These are phyloP conservation scores for Prasinococcaceae sp. DNA, from an alignment of 139 green algal genomes.

Conservation along the genomic window DNA sequence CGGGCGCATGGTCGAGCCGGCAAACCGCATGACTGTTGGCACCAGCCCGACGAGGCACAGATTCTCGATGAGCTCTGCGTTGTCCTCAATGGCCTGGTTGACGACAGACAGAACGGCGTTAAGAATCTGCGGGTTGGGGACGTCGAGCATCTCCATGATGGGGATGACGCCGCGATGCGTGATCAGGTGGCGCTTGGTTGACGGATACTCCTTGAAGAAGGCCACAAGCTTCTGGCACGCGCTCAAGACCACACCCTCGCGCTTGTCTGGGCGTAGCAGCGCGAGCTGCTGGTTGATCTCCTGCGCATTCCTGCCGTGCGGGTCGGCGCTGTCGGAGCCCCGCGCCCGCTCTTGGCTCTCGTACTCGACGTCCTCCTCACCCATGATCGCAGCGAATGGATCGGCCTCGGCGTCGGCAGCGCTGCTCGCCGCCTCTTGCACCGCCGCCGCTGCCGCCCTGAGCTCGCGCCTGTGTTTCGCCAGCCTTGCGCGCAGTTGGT, in stretches of 20 bases:
- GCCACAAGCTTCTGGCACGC: conserved; percentile 14
- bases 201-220: conserved; percentile 5
- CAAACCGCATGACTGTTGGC: conserved; percentile 34
- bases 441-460: no score
- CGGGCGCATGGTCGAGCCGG: background rate
- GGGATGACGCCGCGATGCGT: conserved; percentile 1
- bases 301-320: no score
- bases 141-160: conserved; percentile 15
- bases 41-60: conserved; percentile 57
- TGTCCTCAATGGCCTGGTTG: conserved; percentile 24
- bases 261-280: conserved; percentile 12
- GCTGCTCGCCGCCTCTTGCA: no score
- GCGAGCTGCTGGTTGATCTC: background rate
- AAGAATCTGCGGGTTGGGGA: conserved; percentile 19
- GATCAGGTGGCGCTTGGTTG: conserved; percentile 5
- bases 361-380: no score
- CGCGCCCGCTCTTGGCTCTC: no score
- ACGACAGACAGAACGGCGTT: conserved; percentile 43
- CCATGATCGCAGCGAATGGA: no score
- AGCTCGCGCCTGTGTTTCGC: no score
- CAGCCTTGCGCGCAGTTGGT: no score
- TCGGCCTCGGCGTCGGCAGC: no score
- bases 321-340: no score
- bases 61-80: conserved; percentile 34
- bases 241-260: conserved; percentile 11